Evolutionary conservation across 2,329 filamentous ascomycete genomes (phyloP), one percentile per base, ranked within the genome.

Genomic region (Aureobasidium sp.): DNA sequence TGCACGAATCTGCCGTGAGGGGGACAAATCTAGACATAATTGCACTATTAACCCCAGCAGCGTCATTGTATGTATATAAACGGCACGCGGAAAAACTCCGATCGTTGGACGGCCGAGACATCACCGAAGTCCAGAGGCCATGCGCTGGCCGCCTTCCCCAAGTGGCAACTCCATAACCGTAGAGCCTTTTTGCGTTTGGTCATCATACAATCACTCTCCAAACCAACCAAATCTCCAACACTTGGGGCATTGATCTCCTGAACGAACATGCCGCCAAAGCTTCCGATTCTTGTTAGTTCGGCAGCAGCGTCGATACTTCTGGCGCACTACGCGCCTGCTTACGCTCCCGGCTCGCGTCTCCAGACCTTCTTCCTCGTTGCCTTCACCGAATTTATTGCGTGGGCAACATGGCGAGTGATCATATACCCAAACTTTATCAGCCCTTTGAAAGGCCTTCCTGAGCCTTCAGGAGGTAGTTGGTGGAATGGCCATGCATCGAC

Each of bases 361-460:
- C 71, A 71, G 53, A 79, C 77, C 7, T 71, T 74, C 3, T 7
- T 71, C 0, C 66, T 73, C n/a, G 61, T 80, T 2, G 79, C 76
- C 63, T 35, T 72, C 9, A 23, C 74, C 1, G 68, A 74, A 49
- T 66, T 75, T 25, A 42, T 73, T 3, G 57, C 67, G 1, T 74
- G 71, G 64, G 66, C 66, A 3, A 64, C 71, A 27, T 83, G 75
- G 71, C 68, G 60, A 5, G 67, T 81, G 0, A 53, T 84, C 10
- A 65, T 87, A 45, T 86, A 84, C 66, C 85, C 84, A 3, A 71
- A 76, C 35, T 81, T 77, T 62, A 74, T 87, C 62, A 84, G 79
- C 40, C 83, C 83, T 2, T 65, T 87, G 49, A 78, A 81, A 62
- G 73, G 83, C 66, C 68, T 88, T 33, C 84, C 84, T 4, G 72